Conservation (phyloP, 768 basidiomycete genomes). For the Leucosporidium yakuticum region DNA sequence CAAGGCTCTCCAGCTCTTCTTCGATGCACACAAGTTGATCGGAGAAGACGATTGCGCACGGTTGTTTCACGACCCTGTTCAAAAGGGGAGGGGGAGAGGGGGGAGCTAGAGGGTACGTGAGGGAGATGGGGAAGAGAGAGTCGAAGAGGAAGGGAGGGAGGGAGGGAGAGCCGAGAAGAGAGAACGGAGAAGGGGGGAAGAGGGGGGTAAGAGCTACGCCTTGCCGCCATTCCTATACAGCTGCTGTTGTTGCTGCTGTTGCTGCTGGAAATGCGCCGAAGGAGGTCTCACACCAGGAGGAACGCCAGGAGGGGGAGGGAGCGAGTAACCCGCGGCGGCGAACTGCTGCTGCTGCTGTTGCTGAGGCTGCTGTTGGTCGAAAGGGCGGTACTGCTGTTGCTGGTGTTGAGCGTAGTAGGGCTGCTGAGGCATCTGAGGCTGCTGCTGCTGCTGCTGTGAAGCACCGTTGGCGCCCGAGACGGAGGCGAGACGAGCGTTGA, state of each 20-base stretch:
- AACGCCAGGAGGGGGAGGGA: background rate
- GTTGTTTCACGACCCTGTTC: too few species aligned
- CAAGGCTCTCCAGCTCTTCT: too few species aligned
- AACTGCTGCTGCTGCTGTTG: background rate
- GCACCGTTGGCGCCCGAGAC: background rate
- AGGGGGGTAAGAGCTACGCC: background rate
- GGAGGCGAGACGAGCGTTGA: constrained; percentile 24
- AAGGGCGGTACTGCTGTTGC: background rate
- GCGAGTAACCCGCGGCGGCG: background rate
- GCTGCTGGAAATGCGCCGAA: background rate
- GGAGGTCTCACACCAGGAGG: background rate
- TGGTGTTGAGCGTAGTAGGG: background rate
- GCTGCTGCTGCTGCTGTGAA: background rate
- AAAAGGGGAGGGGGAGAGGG: too few species aligned
- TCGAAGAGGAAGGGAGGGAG: background rate
- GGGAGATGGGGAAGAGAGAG: background rate
- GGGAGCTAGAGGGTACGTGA: background rate
- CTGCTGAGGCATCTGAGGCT: background rate
- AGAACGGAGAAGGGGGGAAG: background rate
- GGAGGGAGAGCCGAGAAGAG: background rate
- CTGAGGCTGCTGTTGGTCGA: background rate
- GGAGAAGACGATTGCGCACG: too few species aligned
- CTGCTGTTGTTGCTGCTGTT: background rate
- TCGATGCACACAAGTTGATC: too few species aligned
- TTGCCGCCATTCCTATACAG: background rate